Evolutionary conservation across 2,329 filamentous ascomycete species (phyloP).

Genomic region (Drechslerella dactyloides): DNA sequence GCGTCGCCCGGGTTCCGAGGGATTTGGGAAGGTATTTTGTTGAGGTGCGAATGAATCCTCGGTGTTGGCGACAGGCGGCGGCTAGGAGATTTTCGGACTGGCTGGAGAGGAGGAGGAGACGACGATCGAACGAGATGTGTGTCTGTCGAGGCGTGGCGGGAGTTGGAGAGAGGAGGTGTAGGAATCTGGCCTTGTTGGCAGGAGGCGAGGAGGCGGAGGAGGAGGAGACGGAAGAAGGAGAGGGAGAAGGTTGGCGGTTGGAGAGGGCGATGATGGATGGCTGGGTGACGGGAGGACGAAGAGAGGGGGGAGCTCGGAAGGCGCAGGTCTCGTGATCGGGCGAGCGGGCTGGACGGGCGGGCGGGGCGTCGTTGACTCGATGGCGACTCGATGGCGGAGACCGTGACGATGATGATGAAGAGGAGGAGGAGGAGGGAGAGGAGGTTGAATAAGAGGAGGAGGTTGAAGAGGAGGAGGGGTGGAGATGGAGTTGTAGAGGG

Average conservation of each 20-base stretch:
- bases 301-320: constrained; percentile 35
- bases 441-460: not conserved
- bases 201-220: not conserved
- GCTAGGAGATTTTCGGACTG: not conserved
- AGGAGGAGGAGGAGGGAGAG: not conserved
- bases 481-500: not conserved
- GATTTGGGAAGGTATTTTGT: not conserved
- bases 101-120: not conserved
- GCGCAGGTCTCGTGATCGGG: not conserved
- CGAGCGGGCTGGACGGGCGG: not conserved
- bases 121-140: too few relatives aligned
- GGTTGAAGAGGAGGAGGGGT: not conserved
- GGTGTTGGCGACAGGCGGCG: too few relatives aligned
- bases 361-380: not conserved
- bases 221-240: constrained; percentile 3
- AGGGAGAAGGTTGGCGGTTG: constrained; percentile 3
- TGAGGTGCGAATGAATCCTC: not conserved
- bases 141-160: not conserved
- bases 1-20: not conserved
- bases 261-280: constrained; percentile 5
- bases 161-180: not conserved
- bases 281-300: constrained; percentile 3
- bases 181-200: constrained; percentile 3
- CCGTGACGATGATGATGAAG: constrained; percentile 3
- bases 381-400: constrained; percentile 10